Base-by-base conservation (phyloP, 306 rosid genomes). In the Ammopiptanthus mongolicus region DNA sequence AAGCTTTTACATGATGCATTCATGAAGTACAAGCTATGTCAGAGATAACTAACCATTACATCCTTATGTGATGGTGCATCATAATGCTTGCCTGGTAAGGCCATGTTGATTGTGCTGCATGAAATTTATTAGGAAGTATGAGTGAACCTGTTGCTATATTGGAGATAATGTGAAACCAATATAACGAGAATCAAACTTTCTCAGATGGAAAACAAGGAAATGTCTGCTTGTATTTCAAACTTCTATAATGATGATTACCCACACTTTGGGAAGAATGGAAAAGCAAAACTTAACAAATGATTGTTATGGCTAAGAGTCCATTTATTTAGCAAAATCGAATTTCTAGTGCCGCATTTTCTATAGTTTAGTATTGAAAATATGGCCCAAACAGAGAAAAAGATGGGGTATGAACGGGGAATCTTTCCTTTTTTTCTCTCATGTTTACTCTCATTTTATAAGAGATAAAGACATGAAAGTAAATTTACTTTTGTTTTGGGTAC, bases 51-150 rank as follows among this genome's bases (percentile, higher is more conserved):
- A 22, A 88, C 97, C 93, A 79, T 9, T 22, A 88, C 58, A 34
- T 84, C 81, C 18, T 57, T 0, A 11, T 1, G 41, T 25, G 75
- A 4, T 36, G 97, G 97, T 6, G 71, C 80, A 34, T 85, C 84
- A 29, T 82, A 90, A 76, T 88, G 96, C 73, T 80, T 92, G 21
- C 96, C 88, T 0, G 92, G 92, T 71, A 92, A 5, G 33, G 87
- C 83, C 37, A 84, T 37, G 80, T 90, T 92, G 72, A 87, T 33
- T 36, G 84, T 65, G 75, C 96, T 88, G 93, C 85, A 78, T 62
- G 29, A 44, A 15, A 73, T 73, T 75, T 33, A 55, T 18, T 3
- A 12, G 7, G 23, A 21, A 17, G 9, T 23, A 29, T 23, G 17
- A 39, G 58, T 41, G 10, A 58, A 25, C 3, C 28, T 41, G 31